Percentiles rank a stretch among this genome's conserved stretches.
Evolutionary conservation across 2,329 filamentous ascomycete genomes (phyloP).

Genomic region (Cladosporium austrohemisphaericum): DNA sequence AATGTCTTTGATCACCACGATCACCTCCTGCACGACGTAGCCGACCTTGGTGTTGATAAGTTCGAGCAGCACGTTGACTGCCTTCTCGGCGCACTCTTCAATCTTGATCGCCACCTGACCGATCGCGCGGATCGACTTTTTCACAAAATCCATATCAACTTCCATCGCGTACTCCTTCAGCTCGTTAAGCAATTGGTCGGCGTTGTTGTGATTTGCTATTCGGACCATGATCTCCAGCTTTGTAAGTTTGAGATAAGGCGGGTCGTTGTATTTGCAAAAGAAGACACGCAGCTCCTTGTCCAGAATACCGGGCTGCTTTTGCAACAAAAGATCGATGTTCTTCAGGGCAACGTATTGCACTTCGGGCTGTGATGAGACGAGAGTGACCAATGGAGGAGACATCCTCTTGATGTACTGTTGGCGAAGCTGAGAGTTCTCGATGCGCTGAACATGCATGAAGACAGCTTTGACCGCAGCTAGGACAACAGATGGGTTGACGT

Average conservation of each 20-base stretch:
- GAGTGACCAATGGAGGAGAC: conserved; percentile 91
- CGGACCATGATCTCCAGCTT: conserved; percentile 99
- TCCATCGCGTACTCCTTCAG: conserved; percentile 96
- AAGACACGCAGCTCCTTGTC: conserved; percentile 97
- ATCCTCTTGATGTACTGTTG: conserved; percentile 95
- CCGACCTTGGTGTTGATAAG: conserved; percentile 97
- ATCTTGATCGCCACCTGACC: conserved; percentile 99
- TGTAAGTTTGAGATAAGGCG: conserved; percentile 93
- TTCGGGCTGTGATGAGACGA: conserved; percentile 92
- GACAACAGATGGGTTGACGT: conserved; percentile 95
- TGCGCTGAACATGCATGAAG: conserved; percentile 88
- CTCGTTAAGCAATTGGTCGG: conserved; percentile 89
- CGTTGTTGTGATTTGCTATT: conserved; percentile 96
- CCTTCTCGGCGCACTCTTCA: conserved; percentile 89
- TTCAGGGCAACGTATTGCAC: conserved; percentile 95
- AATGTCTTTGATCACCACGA: conserved; percentile 99
- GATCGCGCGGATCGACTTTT: conserved; percentile 90
- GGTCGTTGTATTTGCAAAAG: conserved; percentile 99
- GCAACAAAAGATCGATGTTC: conserved; percentile 92
- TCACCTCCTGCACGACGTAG: conserved; percentile 96
- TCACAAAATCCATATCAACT: conserved; percentile 98
- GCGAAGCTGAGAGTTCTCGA: conserved; percentile 68
- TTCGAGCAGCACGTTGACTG: conserved; percentile 88
- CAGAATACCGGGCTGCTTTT: conserved; percentile 93
- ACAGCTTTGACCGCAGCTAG: conserved; percentile 97